These are phyloP conservation scores for Tylopilus sp. DNA, from an alignment of 768 basidiomycete genomes.

Conservation along the genomic window DNA sequence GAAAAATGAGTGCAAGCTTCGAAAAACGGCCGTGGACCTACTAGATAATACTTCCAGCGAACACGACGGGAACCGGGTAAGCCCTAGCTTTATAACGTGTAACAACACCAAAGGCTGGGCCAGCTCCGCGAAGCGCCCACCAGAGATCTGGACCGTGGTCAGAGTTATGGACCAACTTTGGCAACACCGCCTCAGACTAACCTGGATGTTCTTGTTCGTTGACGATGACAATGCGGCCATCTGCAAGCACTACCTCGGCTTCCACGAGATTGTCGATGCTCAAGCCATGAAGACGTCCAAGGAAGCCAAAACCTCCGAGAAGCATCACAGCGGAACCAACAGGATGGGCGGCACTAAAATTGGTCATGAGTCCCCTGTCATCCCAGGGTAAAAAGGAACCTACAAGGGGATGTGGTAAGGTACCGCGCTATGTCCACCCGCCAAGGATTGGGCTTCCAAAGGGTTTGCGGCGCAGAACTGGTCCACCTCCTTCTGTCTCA, in stretches of 20 bases:
- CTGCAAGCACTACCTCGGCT: conserved; percentile 87
- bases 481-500: conserved; percentile 82
- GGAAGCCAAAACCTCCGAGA: conserved; percentile 86
- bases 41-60: conserved; percentile 92
- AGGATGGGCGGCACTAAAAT: conserved; percentile 69
- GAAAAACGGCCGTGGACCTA: conserved; percentile 36
- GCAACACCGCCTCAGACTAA: conserved; percentile 25
- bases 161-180: neutral
- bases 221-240: conserved; percentile 79
- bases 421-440: conserved; percentile 50
- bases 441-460: conserved; percentile 53
- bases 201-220: conserved; percentile 72
- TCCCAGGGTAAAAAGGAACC: conserved; percentile 26
- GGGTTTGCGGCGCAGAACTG: conserved; percentile 66
- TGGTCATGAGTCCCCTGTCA: conserved; percentile 6
- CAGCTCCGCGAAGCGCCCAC: conserved; percentile 87
- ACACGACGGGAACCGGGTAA: conserved; percentile 85
- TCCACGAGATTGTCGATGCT: conserved; percentile 90
- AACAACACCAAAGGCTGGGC: conserved; percentile 77
- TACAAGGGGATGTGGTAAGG: conserved; percentile 83
- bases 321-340: conserved; percentile 78
- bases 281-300: conserved; percentile 78
- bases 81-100: conserved; percentile 90
- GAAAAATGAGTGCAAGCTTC: conserved; percentile 2
- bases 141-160: conserved; percentile 57